Conservation (phyloP, 768 basidiomycete species). For the Plicaturopsis crispa region DNA sequence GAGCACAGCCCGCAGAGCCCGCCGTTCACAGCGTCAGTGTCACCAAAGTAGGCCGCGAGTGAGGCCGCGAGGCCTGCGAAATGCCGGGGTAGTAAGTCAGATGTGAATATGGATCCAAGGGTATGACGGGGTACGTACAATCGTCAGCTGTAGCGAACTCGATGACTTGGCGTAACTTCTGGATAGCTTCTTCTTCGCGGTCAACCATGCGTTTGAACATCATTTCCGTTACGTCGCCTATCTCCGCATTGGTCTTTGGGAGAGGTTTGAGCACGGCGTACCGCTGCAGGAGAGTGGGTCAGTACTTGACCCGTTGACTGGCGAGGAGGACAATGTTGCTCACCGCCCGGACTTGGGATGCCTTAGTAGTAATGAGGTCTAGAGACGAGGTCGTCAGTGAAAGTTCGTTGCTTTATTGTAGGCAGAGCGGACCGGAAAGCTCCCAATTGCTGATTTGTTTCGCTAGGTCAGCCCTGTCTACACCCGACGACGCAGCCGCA, state of each 20-base stretch:
- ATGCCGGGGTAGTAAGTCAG: not conserved
- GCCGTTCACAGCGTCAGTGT: conserved; percentile 28
- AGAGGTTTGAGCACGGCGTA: conserved; percentile 28
- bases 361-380: conserved; percentile 25
- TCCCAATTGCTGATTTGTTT: conserved; percentile 32
- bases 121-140: conserved; percentile 19
- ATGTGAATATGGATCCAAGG: not conserved
- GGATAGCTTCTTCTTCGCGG: conserved; percentile 33
- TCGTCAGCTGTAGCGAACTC: conserved; percentile 27
- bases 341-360: conserved; percentile 31
- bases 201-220: conserved; percentile 29
- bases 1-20: conserved; percentile 35
- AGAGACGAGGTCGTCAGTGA: not conserved
- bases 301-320: conserved; percentile 1
- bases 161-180: conserved; percentile 30
- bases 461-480: conserved; percentile 25
- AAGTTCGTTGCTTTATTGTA: not conserved
- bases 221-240: conserved; percentile 22
- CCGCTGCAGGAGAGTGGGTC: conserved; percentile 16
- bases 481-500: conserved; percentile 16
- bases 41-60: conserved; percentile 37
- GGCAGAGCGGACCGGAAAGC: conserved; percentile 17
- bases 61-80: conserved; percentile 31
- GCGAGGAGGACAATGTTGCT: not conserved
- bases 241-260: conserved; percentile 22